Evolutionary conservation across 179 eudicot genomes (phyloP), one percentile per base, ranked within the genome.

Genomic region (Vitellaria paradoxa): DNA sequence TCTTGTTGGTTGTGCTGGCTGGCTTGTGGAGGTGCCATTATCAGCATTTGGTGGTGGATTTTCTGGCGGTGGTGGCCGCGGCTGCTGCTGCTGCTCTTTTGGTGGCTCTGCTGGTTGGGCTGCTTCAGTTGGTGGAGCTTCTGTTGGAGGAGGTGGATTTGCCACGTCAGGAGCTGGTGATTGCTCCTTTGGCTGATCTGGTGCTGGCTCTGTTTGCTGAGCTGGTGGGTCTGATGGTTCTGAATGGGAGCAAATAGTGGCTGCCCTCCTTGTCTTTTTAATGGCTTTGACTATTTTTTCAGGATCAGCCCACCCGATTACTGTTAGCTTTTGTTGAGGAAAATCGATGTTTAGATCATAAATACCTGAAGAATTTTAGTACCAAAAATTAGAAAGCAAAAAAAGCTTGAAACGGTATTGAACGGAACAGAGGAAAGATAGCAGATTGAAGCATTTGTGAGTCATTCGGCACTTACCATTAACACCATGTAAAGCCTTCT

Each of bases 271-370:
- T 40, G 92, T 81, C 77, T 90, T 93, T 83, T 88, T 95, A 50
- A 93, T 89, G 50, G 99, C 97, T 84, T 89, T 91, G 61, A 91
- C 85, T 64, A 91, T 89, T 77, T 81, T 90, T 70, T 89, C 92
- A 50, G 93, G 97, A 75, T 95, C 91, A 11, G 97, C 95, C 91
- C 91, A 87, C 72, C 99, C 99, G 6, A 90, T 79, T 66, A 91
- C 69, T 15, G 89, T 90, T 62, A 95, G 13, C 71, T 91, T 95
- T 78, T 93, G 99, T 64, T 90, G 91, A 11, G 92, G 89, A 47
- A 89, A 76, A 77, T 95, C 93, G 46, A 95, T 86, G 78, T 90
- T 79, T 71, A 90, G 72, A 52, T 95, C 94, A 72, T 88, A 86
- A 45, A 95, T 93, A 24, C 99, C 99, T 93, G 89, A 65, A 30